Base-by-base conservation (phyloP, 2,329 filamentous ascomycete species). In the Biscogniauxia sp. region DNA sequence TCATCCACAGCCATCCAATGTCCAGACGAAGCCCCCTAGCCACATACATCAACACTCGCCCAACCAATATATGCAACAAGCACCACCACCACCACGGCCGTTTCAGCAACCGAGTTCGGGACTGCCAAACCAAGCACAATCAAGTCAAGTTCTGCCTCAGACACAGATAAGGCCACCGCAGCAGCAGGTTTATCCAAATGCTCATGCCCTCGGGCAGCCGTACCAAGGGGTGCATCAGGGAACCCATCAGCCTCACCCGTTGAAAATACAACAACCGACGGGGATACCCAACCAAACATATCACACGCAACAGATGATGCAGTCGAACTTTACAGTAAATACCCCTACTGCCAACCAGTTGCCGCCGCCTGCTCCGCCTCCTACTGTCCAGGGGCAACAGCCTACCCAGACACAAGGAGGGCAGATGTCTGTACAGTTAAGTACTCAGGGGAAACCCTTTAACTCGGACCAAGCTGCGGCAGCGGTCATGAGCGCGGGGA, bases 401-500 rank as follows among this genome's bases (percentile, higher is more conserved):
- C 53, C 20, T 7, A 26, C 45, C 13, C 58, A 56, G 28, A 9
- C 19, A 1, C 13, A 50, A 5, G 61, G 52, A 51, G 32, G 41
- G 3, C 55, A 65, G 51, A 23, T 49, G 9, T 37, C 56, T 3
- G 17, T 57, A 15, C 61, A 59, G 11, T 28, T 45, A 52, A 45
- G 25, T 7, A 41, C 58, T 28, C 63, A 66, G 49, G 53, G 45
- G 11, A 69, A 64, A 55, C 65, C 67, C 23, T 68, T 66, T 37
- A 66, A 61, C 37, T 68, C 67, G 11, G 51, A 66, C 8, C 68
- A 69, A 25, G 64, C 70, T 6, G 26, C 65, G 3, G 59, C 64
- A 5, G 64, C 65, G 11, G 41, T 70, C 17, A 57, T 65, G 0
- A 67, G 64, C 23, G 69, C 66, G 57, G 69, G 69, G 2, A 72